A percentile compares a stretch with the other conserved stretches of the same genome.
Conservation (phyloP, 2,329 filamentous ascomycete genomes). For the Emergomyces africanus region DNA sequence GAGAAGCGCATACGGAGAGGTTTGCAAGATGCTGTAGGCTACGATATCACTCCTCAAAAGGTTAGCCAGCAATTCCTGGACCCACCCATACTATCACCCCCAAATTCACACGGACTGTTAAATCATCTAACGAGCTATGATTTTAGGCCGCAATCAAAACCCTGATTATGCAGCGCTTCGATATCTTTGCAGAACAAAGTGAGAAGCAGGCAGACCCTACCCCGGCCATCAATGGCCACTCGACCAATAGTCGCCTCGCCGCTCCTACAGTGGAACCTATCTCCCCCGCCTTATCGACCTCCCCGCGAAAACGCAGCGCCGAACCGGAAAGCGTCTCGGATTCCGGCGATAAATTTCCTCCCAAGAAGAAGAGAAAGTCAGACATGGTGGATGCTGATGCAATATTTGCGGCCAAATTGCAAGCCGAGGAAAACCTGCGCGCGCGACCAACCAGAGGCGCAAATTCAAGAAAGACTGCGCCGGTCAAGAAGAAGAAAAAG, state of each 20-base stretch:
- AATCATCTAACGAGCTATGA: background rate
- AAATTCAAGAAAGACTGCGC: conserved; percentile 43
- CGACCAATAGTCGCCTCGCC: conserved; percentile 12
- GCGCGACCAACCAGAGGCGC: conserved; percentile 67
- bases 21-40: conserved; percentile 45
- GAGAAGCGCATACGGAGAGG: conserved; percentile 53
- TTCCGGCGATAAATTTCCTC: conserved; percentile 24
- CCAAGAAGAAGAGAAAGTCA: conserved; percentile 53
- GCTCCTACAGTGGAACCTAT: conserved; percentile 18
- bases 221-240: conserved; percentile 24
- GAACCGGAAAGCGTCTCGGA: conserved; percentile 31
- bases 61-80: conserved; percentile 24
- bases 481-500: conserved; percentile 54
- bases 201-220: conserved; percentile 8
- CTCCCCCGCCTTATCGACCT: conserved; percentile 22
- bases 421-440: conserved; percentile 78
- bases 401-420: conserved; percentile 70
- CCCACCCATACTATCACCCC: conserved; percentile 6
- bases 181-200: conserved; percentile 44
- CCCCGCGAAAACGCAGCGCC: conserved; percentile 29
- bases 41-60: conserved; percentile 52
- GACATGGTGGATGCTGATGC: conserved; percentile 70
- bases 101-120: background rate
- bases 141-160: conserved; percentile 54
- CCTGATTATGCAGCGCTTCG: conserved; percentile 62